Percentiles rank a stretch among this genome's conserved stretches.
Evolutionary conservation across 768 basidiomycete genomes (phyloP).

Genomic region (Tylopilus felleus): DNA sequence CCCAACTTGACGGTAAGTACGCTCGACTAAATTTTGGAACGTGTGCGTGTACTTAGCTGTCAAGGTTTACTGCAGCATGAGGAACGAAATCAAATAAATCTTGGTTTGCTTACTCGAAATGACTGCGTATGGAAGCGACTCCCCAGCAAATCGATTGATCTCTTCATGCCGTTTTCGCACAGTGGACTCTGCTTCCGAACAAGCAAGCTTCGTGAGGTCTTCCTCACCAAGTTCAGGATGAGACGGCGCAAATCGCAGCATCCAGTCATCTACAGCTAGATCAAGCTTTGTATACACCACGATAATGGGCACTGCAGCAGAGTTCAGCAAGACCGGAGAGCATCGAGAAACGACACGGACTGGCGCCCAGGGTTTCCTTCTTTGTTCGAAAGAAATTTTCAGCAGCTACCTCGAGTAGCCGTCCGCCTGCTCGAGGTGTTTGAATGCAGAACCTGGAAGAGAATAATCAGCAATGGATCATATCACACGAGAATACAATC

Average conservation of each 20-base stretch:
- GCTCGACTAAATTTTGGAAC: not conserved
- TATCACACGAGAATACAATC: not conserved
- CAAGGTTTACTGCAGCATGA: not conserved
- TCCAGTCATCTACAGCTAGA: not conserved
- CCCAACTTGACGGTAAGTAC: not conserved
- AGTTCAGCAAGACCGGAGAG: not conserved
- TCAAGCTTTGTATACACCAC: not conserved
- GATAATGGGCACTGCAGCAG: not conserved
- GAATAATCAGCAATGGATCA: not conserved
- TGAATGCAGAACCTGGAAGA: not conserved
- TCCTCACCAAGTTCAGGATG: no score
- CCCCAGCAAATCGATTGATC: not conserved
- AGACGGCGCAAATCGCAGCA: no score
- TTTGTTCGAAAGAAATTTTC: constrained; percentile 1
- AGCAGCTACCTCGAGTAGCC: not conserved
- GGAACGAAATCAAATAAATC: not conserved
- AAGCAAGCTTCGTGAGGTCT: no score
- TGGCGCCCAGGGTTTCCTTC: not conserved
- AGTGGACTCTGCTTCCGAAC: no score
- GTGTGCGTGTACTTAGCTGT: not conserved
- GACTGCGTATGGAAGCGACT: not conserved
- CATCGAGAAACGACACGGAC: not conserved
- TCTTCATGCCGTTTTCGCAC: not conserved
- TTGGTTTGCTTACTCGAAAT: not conserved
- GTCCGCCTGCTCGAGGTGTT: not conserved